Conservation (phyloP, 2,329 filamentous ascomycete species). For the Aciculosporium take region DNA sequence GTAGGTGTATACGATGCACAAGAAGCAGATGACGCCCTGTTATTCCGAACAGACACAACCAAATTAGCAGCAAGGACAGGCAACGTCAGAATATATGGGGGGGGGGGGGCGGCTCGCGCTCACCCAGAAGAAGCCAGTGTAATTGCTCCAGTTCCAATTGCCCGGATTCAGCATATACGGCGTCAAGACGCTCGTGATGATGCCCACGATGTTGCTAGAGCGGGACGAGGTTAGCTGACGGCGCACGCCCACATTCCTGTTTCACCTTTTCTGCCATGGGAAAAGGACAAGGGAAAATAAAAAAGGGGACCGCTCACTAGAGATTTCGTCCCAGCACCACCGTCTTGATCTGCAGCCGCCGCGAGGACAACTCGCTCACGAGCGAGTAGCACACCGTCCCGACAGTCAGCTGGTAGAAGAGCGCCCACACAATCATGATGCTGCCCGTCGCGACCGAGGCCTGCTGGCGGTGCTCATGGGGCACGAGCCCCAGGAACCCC, state of each 20-base stretch:
- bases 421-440: slow-evolving; percentile 72
- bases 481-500: slow-evolving; percentile 68
- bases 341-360: slow-evolving; percentile 79
- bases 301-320: too few relatives aligned
- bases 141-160: slow-evolving; percentile 81
- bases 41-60: background rate
- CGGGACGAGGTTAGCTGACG: background rate
- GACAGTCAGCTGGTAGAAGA: slow-evolving; percentile 75
- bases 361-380: slow-evolving; percentile 70
- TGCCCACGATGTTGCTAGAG: slow-evolving; percentile 61
- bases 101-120: slow-evolving; percentile 9
- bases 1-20: slow-evolving; percentile 62
- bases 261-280: too few relatives aligned
- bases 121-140: slow-evolving; percentile 74
- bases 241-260: background rate
- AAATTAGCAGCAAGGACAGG: too few relatives aligned
- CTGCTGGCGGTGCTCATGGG: slow-evolving; percentile 39
- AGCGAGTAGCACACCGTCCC: slow-evolving; percentile 84
- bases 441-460: slow-evolving; percentile 65
- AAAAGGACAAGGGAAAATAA: too few relatives aligned
- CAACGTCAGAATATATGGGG: too few relatives aligned
- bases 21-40: slow-evolving; percentile 58
- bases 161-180: slow-evolving; percentile 87
- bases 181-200: slow-evolving; percentile 67
- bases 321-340: slow-evolving; percentile 72